Base-by-base conservation (phyloP, 176 grass and related monocot species). In the Alloteropsis semialata region DNA sequence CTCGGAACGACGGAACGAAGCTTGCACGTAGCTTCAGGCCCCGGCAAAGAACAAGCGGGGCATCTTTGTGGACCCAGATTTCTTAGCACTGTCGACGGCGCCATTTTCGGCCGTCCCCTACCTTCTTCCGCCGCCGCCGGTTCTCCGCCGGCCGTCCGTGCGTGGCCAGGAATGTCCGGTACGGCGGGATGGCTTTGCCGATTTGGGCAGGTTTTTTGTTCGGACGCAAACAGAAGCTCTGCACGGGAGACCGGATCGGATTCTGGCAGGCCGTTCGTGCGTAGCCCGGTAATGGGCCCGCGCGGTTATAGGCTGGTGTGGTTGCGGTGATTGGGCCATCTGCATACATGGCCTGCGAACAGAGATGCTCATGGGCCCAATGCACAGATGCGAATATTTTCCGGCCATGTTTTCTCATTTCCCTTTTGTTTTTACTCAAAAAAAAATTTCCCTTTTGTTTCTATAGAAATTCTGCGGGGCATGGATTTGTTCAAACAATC, bases 1-100 rank as follows among this genome's bases (percentile, higher is more conserved):
- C n/a, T n/a, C 48, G 24, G 32, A 1, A 69, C 42, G 44, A 84
- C 82, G 72, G 17, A 72, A 80, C 19, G 84, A 25, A 79, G 43
- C 75, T 49, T 51, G 65, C 63, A 19, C 42, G 17, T 71, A 71
- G 32, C 84, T 72, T 85, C 66, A 18, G 43, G 5, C 17, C 22
- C 16, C 53, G 51, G 75, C 42, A 85, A 85, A 24, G 73, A 68
- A 56, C 37, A 60, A 6, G 8, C 53, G 25, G 33, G 12, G 48
- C 24, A 44, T 61, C 1, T 55, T 56, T 29, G 19, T 28, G 54
- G 54, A 21, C 36, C 24, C 79, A n/a, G 22, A 72, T 72, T 48
- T 30, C 17, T 5, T 19, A 50, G 48, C 48, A 15, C 17, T 19
- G 21, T 55, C 51, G 5, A 32, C 28, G 24, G 24, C 11, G 57